These are phyloP conservation scores for Aspergillus mulundensis DNA, from an alignment of 495 filamentous ascomycete genomes.

Conservation along the genomic window DNA sequence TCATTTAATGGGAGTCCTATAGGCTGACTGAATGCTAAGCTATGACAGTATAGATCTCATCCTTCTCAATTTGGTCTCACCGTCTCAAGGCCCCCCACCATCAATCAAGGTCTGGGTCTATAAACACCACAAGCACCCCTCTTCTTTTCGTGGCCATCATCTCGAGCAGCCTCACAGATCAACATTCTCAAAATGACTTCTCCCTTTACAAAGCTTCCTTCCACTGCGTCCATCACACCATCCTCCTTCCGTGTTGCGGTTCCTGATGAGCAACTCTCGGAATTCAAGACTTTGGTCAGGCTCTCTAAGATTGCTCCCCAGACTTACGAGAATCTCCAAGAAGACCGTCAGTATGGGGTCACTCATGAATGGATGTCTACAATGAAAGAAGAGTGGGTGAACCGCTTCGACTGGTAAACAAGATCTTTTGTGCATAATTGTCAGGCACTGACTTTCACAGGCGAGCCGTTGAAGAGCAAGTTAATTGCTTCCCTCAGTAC, in stretches of 20 bases:
- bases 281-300: slow-evolving; percentile 47
- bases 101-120: too few relatives aligned
- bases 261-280: slow-evolving; percentile 41
- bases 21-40: too few relatives aligned
- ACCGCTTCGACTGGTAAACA: slow-evolving; percentile 41
- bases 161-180: background rate
- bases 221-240: slow-evolving; percentile 19
- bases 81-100: too few relatives aligned
- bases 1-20: too few relatives aligned
- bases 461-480: slow-evolving; percentile 49
- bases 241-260: slow-evolving; percentile 41
- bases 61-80: too few relatives aligned
- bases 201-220: slow-evolving; percentile 28
- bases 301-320: slow-evolving; percentile 48
- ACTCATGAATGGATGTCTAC: slow-evolving; percentile 51
- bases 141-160: too few relatives aligned
- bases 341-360: slow-evolving; percentile 50
- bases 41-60: too few relatives aligned
- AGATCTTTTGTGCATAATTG: background rate
- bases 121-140: too few relatives aligned
- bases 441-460: slow-evolving; percentile 17
- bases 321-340: slow-evolving; percentile 46
- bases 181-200: slow-evolving; percentile 5
- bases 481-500: slow-evolving; percentile 64
- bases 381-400: slow-evolving; percentile 49